These are phyloP conservation scores for Piromyces sp. DNA, from an alignment of 192 early-diverging fungal genomes.

Conservation along the genomic window DNA sequence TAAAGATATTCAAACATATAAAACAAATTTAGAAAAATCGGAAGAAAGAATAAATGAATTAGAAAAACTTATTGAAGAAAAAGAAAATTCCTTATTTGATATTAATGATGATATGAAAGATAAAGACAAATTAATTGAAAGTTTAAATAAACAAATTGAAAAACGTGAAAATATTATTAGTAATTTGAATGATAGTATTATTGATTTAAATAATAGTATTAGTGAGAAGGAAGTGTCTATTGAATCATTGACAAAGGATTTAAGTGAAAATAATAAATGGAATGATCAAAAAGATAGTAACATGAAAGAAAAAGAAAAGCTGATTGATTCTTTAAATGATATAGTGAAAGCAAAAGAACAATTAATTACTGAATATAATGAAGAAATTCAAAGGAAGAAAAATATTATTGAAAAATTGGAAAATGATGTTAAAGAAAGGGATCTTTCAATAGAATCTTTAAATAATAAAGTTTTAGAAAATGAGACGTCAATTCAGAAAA, in stretches of 20 bases:
- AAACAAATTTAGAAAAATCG: neutral
- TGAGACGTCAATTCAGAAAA: neutral
- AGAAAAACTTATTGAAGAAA: neutral
- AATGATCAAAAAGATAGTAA: neutral
- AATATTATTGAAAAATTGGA: neutral
- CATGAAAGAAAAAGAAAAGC: too few species aligned
- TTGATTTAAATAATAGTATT: neutral
- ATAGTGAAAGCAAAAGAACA: neutral
- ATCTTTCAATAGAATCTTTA: neutral
- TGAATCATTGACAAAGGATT: neutral
- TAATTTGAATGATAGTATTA: neutral
- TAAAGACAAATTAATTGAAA: neutral
- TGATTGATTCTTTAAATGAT: neutral
- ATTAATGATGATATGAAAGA: neutral
- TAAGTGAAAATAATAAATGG: neutral
- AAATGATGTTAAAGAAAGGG: neutral
- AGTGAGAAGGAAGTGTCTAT: neutral
- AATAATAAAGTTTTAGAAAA: neutral
- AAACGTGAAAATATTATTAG: neutral
- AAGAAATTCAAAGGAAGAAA: neutral
- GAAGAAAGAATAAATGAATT: neutral
- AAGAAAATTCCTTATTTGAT: neutral
- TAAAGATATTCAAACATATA: neutral
- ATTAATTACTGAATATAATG: neutral
- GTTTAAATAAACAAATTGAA: neutral